Base-by-base conservation (phyloP, 169 alveolate species). In the Theileria parva region DNA sequence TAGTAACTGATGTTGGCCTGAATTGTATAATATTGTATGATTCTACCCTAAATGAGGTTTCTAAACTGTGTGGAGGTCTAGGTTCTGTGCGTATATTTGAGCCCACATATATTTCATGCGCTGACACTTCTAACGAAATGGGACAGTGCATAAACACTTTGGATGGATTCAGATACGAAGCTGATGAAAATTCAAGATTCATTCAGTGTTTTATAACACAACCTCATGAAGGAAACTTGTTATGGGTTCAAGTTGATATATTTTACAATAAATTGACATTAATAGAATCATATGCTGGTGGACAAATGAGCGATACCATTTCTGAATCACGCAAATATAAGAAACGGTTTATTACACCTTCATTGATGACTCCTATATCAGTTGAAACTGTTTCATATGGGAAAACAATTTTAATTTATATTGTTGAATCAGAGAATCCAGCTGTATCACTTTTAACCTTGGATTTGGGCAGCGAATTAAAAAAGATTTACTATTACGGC, bases 191-290 rank as follows among this genome's bases (percentile, higher is more conserved):
- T 13, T 19, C 27, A 6, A 57, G 28, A 0, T 21, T 2, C 25
- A 68, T 53, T 2, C 60, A 75, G 57, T 81, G 88, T 39, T 84
- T 68, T 55, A 23, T 84, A 9, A 84, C 86, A 7, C 90, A 84
- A 70, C 76, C 69, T 53, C 77, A 73, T 50, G 53, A 28, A 19
- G 86, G 86, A n/a, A n/a, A 28, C 13, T 6, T 84, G 15, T 44
- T 84, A 32, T 77, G 90, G 86, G 23, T 84, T 23, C n/a, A 69
- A 63, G 83, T 84, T 9, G 30, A 70, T 32, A 30, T 77, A 25
- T 37, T 37, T 13, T 39, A 39, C 6, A 50, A 67, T 17, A 39
- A 19, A 8, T 21, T 83, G 86, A 34, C 59, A 0, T 12, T 83
- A 17, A 21, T 21, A 44, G 79, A 77, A 0, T 39, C 37, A 5